Base-by-base conservation (phyloP, 306 rosid genomes). In the Medicago arabica region DNA sequence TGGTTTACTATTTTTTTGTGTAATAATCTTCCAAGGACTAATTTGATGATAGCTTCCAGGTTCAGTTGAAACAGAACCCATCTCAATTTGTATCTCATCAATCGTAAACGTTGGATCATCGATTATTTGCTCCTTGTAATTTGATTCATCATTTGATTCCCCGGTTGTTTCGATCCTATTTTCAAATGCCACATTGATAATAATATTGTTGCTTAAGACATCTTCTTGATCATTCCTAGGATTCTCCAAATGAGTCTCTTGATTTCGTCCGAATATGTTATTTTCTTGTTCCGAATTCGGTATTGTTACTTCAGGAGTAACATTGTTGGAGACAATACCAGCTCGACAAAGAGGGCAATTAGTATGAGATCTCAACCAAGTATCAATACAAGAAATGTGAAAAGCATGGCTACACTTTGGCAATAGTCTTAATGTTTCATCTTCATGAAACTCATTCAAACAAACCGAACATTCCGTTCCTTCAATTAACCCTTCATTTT, bases 301-400 rank as follows among this genome's bases (percentile, higher is more conserved):
- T 59, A 67, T 8, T 1, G 17, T 31, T 6, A 31, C 21, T 62
- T 85, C 87, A 1, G 83, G 9, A 62, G 1, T 54, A 6, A 18
- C 70, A 43, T 78, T 66, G 40, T 61, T 75, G 2, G 78, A 71
- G 12, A 89, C 71, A 44, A 91, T 78, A 58, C 65, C 16, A 1
- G 97, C 88, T 0, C 97, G 87, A 67, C 97, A 91, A 31, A 91
- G 86, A 6, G 92, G 95, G 55, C 97, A 91, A 61, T 89, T 91
- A 12, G 84, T 87, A 78, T 89, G 95, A 60, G 92, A 89, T 55
- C 91, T 80, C 51, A 91, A 55, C 97, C 97, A 91, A 9, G 88
- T 83, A 54, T 91, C 95, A 74, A 91, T 86, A 71, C 92, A 91
- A 13, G 81, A 71, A 5, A 86, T 69, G 46, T 91, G 97, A 63